Conservation (phyloP, 805 yeast genomes). For the Saturnispora galanensis region DNA sequence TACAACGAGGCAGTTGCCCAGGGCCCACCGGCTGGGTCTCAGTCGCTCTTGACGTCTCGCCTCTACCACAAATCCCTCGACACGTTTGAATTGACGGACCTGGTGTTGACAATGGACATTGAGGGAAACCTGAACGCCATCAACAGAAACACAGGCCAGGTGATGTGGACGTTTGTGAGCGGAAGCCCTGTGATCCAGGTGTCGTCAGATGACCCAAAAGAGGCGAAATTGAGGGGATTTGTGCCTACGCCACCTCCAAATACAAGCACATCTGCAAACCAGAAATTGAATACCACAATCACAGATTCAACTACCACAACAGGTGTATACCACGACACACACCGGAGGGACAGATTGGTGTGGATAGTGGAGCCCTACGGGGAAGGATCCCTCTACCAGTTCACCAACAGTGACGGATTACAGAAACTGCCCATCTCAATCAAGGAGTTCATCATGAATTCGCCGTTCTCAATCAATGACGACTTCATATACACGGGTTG, state of each 20-base stretch:
- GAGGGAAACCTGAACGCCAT: conserved; percentile 85
- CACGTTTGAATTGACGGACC: conserved; percentile 33
- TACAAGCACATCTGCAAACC: background rate
- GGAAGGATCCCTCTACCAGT: conserved; percentile 77
- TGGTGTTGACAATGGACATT: conserved; percentile 65
- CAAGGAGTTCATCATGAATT: conserved; percentile 62
- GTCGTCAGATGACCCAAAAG: conserved; percentile 15
- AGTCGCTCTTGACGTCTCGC: background rate
- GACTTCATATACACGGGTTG: conserved; percentile 86
- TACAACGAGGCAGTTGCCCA: conserved; percentile 3
- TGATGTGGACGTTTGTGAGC: conserved; percentile 67
- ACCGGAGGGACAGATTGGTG: conserved; percentile 27
- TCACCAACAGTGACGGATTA: conserved; percentile 64
- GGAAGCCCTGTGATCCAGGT: conserved; percentile 48
- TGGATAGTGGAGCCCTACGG: conserved; percentile 90
- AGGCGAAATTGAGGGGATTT: background rate
- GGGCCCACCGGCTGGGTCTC: background rate
- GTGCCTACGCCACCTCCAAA: conserved; percentile 6
- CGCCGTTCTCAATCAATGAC: conserved; percentile 77
- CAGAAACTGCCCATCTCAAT: conserved; percentile 77
- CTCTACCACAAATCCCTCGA: conserved; percentile 12
- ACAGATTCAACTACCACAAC: background rate
- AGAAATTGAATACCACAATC: background rate
- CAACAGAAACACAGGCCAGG: conserved; percentile 61
- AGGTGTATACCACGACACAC: background rate